These are phyloP conservation scores for Lachancea meyersii DNA, from an alignment of 805 yeast species.

Conservation along the genomic window DNA sequence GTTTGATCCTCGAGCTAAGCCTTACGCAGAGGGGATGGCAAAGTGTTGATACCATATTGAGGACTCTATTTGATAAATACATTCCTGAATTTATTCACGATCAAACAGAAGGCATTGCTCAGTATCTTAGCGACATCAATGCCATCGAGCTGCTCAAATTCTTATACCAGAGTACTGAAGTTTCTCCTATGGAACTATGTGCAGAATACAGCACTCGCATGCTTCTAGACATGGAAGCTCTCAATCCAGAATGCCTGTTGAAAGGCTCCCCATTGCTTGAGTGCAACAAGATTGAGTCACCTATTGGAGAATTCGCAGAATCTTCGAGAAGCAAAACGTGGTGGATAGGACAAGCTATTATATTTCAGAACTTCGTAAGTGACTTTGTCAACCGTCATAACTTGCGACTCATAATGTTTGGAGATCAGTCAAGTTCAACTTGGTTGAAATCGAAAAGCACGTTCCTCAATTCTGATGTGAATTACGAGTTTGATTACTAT, in stretches of 20 bases:
- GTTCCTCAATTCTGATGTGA: constrained; percentile 29
- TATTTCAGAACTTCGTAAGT: constrained; percentile 33
- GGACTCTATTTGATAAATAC: constrained; percentile 28
- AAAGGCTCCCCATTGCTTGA: constrained; percentile 36
- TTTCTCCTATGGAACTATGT: constrained; percentile 45
- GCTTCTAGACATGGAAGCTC: constrained; percentile 32
- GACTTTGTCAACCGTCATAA: constrained; percentile 29
- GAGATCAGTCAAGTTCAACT: constrained; percentile 17
- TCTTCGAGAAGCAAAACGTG: constrained; percentile 30
- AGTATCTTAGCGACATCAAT: constrained; percentile 42
- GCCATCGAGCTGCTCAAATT: constrained; percentile 43
- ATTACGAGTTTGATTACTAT: constrained; percentile 42
- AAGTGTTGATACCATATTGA: constrained; percentile 33
- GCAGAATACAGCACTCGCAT: constrained; percentile 36
- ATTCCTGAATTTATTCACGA: constrained; percentile 15
- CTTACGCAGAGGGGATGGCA: constrained; percentile 44
- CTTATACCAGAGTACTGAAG: constrained; percentile 35
- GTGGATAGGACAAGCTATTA: constrained; percentile 40
- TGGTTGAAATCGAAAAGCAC: not conserved
- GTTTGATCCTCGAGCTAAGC: constrained; percentile 45
- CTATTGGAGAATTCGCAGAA: constrained; percentile 23
- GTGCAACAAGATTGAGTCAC: constrained; percentile 9
- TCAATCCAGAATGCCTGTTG: constrained; percentile 38
- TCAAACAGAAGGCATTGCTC: constrained; percentile 30
- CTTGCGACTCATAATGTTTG: constrained; percentile 33